Evolutionary conservation across 106 monocot species (phyloP), one percentile per base, ranked within the genome.

Genomic region (Dioscorea dumetorum): DNA sequence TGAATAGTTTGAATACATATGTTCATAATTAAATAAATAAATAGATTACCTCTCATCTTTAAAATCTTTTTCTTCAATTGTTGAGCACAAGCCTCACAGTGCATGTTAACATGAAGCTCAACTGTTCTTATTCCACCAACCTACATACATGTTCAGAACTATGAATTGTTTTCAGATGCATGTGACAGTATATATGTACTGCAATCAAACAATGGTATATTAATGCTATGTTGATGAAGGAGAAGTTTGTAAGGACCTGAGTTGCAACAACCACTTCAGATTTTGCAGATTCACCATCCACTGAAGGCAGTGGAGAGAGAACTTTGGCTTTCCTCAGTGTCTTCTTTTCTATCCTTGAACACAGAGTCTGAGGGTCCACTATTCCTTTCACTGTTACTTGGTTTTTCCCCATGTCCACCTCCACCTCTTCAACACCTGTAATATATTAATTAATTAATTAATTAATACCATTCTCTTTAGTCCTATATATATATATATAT

Each of bases 71-170:
- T 87, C 31, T 72, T 74, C 16, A 94, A 84, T 34, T 94, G 94
- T 60, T 88, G 85, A 18, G 90, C 87, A 69, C 94, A 94, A 2
- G 94, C 94, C 69, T 94, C 90, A 50, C 94, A 90, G 74, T 94
- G 94, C 94, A 94, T 90, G 90, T 85, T 94, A 31, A 94, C 90
- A 11, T 70, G 73, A 16, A 94, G 83, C 62, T 94, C 94, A 54
- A 84, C 80, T 34, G 87, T 90, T 13, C 70, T 63, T 17, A 85
- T 41, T 69, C 65, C 88, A 67, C 75, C 68, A n/a, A 74, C 88
- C 93, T 91, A 74, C 8, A 20, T 52, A 24, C 11, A 22, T 67
- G 19, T 19, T 49, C 49, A 6, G 1, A 41, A 41, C 41, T 5
- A 41, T 51, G 4, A 4, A 28, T 50, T 63, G 22, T 20, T 12